Base-by-base conservation (phyloP, 2,329 filamentous ascomycete genomes). In the Aspergillus hiratsukae region DNA sequence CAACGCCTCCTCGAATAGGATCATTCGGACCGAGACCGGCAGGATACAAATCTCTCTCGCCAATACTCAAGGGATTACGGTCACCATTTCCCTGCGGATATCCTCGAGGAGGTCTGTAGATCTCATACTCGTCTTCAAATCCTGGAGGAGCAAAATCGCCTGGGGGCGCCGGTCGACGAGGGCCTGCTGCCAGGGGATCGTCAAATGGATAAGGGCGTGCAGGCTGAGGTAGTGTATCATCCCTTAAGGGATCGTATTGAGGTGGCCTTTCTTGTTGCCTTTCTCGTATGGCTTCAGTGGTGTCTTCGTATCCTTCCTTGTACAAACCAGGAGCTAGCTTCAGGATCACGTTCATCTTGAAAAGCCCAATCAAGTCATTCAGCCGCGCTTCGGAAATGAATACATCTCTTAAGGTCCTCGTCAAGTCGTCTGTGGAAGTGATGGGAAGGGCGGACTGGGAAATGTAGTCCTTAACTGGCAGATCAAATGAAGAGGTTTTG, bases 71-170 rank as follows among this genome's bases (percentile, higher is more conserved):
- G 0, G 87, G 87, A 11, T 83, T 80, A 14, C 79, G 76, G 27
- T 78, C 81, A 63, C 78, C 66, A 78, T 68, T 54, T 45, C 71
- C 64, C 23, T 73, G 71, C 10, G 69, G 67, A 45, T 72, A 71
- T 48, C 81, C 79, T 9, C 86, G 82, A 2, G 83, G 81, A 0
- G 86, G 89, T 1, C 86, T 80, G 59, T 89, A 86, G 58, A 97
- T 81, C 60, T 97, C 90, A 66, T 91, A 87, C 68, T 97, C 91
- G 70, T 99, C 93, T 63, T 97, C 94, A 63, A 97, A 97, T 21
- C 85, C 90, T 0, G 94, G 94, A 0, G 93, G 92, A 0, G 88
- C 85, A 63, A 96, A 91, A 62, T 92, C 89, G 9, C 81, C 86
- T 0, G 82, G 76, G 0, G 92, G 91, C 17, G 85, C 69, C 1